Evolutionary conservation across 805 yeast genomes (phyloP).

Genomic region (Ogataea angusta): DNA sequence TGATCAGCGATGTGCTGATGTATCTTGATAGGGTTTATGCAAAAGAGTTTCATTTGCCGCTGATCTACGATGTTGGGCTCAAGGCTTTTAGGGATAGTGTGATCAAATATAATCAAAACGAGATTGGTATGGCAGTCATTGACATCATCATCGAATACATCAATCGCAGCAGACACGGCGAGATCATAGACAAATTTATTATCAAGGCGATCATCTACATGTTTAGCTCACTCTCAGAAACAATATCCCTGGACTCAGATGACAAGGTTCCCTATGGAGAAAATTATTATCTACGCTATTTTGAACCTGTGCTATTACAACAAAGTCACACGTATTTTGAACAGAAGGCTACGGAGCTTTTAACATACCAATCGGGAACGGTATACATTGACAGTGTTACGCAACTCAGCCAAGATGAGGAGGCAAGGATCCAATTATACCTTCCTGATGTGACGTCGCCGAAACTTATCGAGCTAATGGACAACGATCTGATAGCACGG

Average conservation of each 20-base stretch:
- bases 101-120: constrained; percentile 45
- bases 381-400: constrained; percentile 51
- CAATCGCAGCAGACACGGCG: constrained; percentile 50
- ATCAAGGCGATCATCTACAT: constrained; percentile 63
- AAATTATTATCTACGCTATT: constrained; percentile 56
- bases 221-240: constrained; percentile 63
- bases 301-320: constrained; percentile 63
- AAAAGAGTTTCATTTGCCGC: constrained; percentile 57
- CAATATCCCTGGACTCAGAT: constrained; percentile 12
- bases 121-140: constrained; percentile 51
- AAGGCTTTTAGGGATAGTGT: constrained; percentile 60
- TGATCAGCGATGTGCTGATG: constrained; percentile 81
- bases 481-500: constrained; percentile 54
- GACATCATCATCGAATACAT: constrained; percentile 52
- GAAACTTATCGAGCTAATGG: constrained; percentile 53
- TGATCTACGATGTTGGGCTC: constrained; percentile 72
- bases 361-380: constrained; percentile 46
- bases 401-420: constrained; percentile 61
- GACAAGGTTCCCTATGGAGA: constrained; percentile 41
- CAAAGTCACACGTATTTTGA: constrained; percentile 56
- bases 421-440: constrained; percentile 49
- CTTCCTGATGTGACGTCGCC: constrained; percentile 53
- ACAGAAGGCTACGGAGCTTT: constrained; percentile 41
- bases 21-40: constrained; percentile 84
- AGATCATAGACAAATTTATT: constrained; percentile 52